Base-by-base conservation (phyloP, 2,329 filamentous ascomycete genomes). In the Orbilia blumenaviensis region DNA sequence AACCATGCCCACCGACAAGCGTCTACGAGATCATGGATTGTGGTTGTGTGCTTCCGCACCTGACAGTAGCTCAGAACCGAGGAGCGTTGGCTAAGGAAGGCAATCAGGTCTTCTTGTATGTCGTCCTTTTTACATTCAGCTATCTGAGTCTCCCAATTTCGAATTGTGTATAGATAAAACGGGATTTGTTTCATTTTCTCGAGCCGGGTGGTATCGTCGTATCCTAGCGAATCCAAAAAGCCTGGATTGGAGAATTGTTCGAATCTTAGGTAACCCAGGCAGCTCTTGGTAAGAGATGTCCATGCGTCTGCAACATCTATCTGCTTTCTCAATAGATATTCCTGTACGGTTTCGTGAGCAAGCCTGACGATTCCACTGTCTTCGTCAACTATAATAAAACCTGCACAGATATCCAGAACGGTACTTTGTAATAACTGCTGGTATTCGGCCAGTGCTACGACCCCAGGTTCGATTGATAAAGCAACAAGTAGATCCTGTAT, bases 401-500 rank as follows among this genome's bases (percentile, higher is more conserved):
- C 52, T 3, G 52, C 27, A 41, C 52, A 58, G 32, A 58, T 41
- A 58, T 58, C 52, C 5, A 58, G 52, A 3, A 58, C 18, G n/a
- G 52, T 58, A 18, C 9, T 58, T 41, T 34, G 27, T 5, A 25
- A 14, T 58, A 58, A n/a, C 14, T 36, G 7, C 23, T 58, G 52
- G 16, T 18, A 1, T 21, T 58, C 52, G 3, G 27, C 4, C 18
- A 58, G 38, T 7, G 18, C 52, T 7, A 21, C 7, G 8, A 3
- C 5, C 10, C 52, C 52, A 3, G 34, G n/a, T n/a, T 58, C 52
- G 8, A 58, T 38, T 9, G 52, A 9, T 23, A 58, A 25, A 14
- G 52, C 52, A 25, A 58, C 34, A 23, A 38, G 18, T 25, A 58
- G 14, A 58, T 58, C 52, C 14, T 58, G 29, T 23, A 58, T 58